Base-by-base conservation (phyloP, 2,329 filamentous ascomycete species). In the Colletotrichum brevisporum region DNA sequence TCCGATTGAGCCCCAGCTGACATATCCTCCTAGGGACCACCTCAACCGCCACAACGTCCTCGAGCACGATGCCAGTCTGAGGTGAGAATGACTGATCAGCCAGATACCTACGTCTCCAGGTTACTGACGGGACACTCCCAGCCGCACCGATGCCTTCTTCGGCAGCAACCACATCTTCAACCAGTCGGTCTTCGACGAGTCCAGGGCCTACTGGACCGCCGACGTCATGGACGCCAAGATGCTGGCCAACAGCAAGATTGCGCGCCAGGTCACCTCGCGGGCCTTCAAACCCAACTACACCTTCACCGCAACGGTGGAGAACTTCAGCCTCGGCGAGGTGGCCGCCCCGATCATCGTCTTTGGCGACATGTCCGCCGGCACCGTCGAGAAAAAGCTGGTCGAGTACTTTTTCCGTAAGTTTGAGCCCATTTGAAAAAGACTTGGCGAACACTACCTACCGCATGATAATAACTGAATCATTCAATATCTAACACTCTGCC, bases 101-200 rank as follows among this genome's bases (percentile, higher is more conserved):
- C 12, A 21, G 10, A 21, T 10, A 36, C 5, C 16, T 13, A 18
- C 21, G 21, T 24, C 47, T 18, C 10, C 43, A 47, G 18, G 3
- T 15, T 12, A 21, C 8, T 54, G 21, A 43, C 9, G 36, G 21
- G 12, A 4, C 43, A 16, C 4, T n/a, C 12, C 9, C 15, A 85
- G 82, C 48, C 85, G 85, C 27, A 73, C 78, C 2, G 86, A 89
- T 66, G 83, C 81, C 9, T 84, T 77, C 78, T 82, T 86, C 61
- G 86, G 86, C 24, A 83, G 84, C 75, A 84, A 84, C 71, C 81
- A 85, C 71, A 64, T 82, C 63, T 89, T 89, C 78, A 87, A 89
- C 75, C 77, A 83, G 60, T 82, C 80, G 2, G 74, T 87, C 70
- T 89, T 88, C 74, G 80, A 84, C 59, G 75, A 81, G 63, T 82